Evolutionary conservation across 2,329 filamentous ascomycete genomes (phyloP).

Genomic region (Paraphaeosphaeria minitans): DNA sequence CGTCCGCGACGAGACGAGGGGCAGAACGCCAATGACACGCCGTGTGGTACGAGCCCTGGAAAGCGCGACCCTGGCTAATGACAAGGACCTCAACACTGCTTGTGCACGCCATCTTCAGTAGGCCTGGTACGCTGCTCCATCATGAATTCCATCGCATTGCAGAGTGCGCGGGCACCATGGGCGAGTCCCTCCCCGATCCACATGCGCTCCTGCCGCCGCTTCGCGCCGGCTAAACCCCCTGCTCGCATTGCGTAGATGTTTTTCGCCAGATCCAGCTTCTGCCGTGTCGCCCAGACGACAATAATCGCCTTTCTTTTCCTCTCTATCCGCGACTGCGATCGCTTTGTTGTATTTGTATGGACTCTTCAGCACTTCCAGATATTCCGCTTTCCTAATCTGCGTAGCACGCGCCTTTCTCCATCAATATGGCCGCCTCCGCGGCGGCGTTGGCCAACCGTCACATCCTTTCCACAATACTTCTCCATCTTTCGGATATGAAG

Average conservation of each 20-base stretch:
- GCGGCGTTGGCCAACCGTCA: slow-evolving; percentile 28
- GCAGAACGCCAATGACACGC: background rate
- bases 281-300: slow-evolving; percentile 6
- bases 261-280: slow-evolving; percentile 16
- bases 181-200: slow-evolving; percentile 16
- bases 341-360: slow-evolving; percentile 3
- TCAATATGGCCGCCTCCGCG: slow-evolving; percentile 29
- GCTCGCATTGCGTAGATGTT: slow-evolving; percentile 20
- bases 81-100: background rate
- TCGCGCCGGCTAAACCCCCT: slow-evolving; percentile 18
- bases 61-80: background rate
- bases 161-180: slow-evolving; percentile 12
- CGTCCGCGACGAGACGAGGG: background rate
- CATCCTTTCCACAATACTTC: slow-evolving; percentile 33
- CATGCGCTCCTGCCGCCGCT: slow-evolving; percentile 20
- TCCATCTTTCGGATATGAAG: slow-evolving; percentile 37
- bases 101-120: slow-evolving; percentile 3
- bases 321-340: background rate
- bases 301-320: slow-evolving; percentile 7
- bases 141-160: background rate
- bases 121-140: slow-evolving; percentile 2
- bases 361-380: background rate
- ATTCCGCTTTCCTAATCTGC: background rate
- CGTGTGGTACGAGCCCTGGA: background rate
- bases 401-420: background rate